Percentiles rank a stretch among this genome's conserved stretches.
phyloP scores from a whole-genome alignment of 768 basidiomycete species.

The Kondoa subrosea region DNA sequence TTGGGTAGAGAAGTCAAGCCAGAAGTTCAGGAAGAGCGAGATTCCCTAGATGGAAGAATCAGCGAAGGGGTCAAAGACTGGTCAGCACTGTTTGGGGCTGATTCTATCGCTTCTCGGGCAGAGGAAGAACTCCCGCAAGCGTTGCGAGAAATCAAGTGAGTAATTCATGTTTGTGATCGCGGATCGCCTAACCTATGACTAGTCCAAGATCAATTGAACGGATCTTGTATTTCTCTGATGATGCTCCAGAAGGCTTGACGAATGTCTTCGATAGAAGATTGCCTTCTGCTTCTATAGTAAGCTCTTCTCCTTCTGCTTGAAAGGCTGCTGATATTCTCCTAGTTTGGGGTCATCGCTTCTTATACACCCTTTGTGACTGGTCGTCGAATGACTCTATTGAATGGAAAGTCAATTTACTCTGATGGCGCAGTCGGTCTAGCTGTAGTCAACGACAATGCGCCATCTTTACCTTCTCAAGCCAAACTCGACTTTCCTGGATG shows the following conservation, averaged over 20 bases:
- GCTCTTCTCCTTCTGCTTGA: not conserved
- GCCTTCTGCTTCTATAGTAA: slow-evolving; percentile 7
- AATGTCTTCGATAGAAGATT: slow-evolving; percentile 5
- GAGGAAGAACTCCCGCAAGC: not conserved
- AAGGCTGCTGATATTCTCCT: not conserved
- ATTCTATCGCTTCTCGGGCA: not conserved
- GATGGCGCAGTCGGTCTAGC: slow-evolving; percentile 58
- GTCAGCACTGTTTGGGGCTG: not conserved
- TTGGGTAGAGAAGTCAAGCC: slow-evolving; percentile 16
- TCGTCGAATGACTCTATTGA: slow-evolving; percentile 51
- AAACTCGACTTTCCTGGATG: slow-evolving; percentile 35
- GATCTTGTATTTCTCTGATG: slow-evolving; percentile 16
- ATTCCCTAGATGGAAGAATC: not conserved
- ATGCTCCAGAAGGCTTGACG: slow-evolving; percentile 17
- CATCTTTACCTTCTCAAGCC: slow-evolving; percentile 11
- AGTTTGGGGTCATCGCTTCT: slow-evolving; percentile 53
- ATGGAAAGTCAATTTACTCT: slow-evolving; percentile 42
- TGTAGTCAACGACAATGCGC: slow-evolving; percentile 27
- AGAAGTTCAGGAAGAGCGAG: slow-evolving; percentile 9
- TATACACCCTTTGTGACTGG: slow-evolving; percentile 69
- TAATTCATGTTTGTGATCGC: no score
- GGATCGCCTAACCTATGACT: no score
- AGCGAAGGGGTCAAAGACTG: not conserved
- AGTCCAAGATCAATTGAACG: slow-evolving; percentile 6
- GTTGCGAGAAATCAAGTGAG: not conserved